Base-by-base conservation (phyloP, 768 basidiomycete species). In the Psilocybe cubensis region DNA sequence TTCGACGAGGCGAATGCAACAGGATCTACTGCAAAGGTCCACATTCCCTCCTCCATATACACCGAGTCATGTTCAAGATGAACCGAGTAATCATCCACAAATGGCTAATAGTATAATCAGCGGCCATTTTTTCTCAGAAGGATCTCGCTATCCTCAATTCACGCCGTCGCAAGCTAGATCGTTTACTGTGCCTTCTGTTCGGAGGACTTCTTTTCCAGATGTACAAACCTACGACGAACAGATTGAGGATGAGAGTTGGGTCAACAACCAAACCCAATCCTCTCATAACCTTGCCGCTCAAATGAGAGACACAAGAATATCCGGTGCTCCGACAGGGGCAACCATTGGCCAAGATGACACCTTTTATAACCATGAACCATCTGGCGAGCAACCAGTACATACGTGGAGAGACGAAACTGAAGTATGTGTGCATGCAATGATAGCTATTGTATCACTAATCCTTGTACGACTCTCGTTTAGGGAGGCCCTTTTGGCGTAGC, bases 181-280 rank as follows among this genome's bases (percentile, higher is more conserved):
- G 27, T 72, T 69, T 66, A 74, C 70, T 21, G 70, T 74, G 40
- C 74, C 76, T n/a, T 69, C 70, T 38, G 71, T 75, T 8, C 70
- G 67, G 44, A 68, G 74, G 53, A 67, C 71, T 55, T 65, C 72
- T 7, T 44, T 47, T 20, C 52, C 20, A 9, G 47, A 56, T 9
- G 43, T 57, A 25, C 53, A 55, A 18, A 10, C 42, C 23, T 40
- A 52, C 14, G 51, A 46, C n/a, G 47, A 53, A 7, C 42, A 57
- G 8, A 23, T 52, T 24, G 61, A 57, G 17, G 53, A 45, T 12
- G 25, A 60, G 43, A 63, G 56, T 21, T 60, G 62, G 62, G 45
- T 60, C 10, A 35, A 55, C 14, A 51, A 53, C 7, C 35, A 25
- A 7, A 51, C 41, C n/a, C 33, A 41, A 27, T 25, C 42, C 1